These are phyloP conservation scores for Amanita exitialis DNA, from an alignment of 768 basidiomycete genomes.

Conservation along the genomic window DNA sequence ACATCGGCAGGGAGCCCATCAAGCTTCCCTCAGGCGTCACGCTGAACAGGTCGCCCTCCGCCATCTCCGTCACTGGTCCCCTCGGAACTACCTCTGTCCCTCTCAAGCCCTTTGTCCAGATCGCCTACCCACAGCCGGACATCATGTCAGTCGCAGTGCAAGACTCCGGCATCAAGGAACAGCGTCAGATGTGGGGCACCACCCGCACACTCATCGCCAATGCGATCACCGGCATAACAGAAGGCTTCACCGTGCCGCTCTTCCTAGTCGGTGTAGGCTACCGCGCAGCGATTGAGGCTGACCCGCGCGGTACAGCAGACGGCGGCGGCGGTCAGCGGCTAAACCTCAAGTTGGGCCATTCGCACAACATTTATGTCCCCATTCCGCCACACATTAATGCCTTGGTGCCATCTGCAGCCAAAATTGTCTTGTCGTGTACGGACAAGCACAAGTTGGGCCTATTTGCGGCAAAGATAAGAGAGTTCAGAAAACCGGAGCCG, in stretches of 20 bases:
- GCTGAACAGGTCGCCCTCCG: slow-evolving; percentile 27
- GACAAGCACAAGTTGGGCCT: slow-evolving; percentile 85
- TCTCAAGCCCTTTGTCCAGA: slow-evolving; percentile 35
- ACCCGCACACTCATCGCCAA: slow-evolving; percentile 86
- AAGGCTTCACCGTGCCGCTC: slow-evolving; percentile 75
- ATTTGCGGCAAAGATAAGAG: slow-evolving; percentile 80
- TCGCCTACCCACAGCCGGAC: slow-evolving; percentile 28
- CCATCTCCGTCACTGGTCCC: slow-evolving; percentile 34
- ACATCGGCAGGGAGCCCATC: slow-evolving; percentile 54
- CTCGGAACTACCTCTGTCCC: slow-evolving; percentile 37
- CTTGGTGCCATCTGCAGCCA: slow-evolving; percentile 73
- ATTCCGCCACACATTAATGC: slow-evolving; percentile 77
- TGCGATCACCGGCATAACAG: slow-evolving; percentile 82
- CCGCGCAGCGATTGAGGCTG: slow-evolving; percentile 76
- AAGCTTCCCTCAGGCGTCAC: slow-evolving; percentile 32
- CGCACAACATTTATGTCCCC: slow-evolving; percentile 76
- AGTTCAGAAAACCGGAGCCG: slow-evolving; percentile 85
- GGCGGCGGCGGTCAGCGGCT: slow-evolving; percentile 59
- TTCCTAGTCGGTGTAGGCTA: slow-evolving; percentile 95
- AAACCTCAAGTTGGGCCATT: slow-evolving; percentile 89
- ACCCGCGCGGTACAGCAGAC: slow-evolving; percentile 50
- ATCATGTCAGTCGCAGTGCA: slow-evolving; percentile 45
- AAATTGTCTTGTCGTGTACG: slow-evolving; percentile 72
- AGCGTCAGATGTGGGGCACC: slow-evolving; percentile 92
- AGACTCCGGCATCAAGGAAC: slow-evolving; percentile 58